Evolutionary conservation across 2,329 filamentous ascomycete species (phyloP), one percentile per base, ranked within the genome.

Genomic region (Fusarium coicis): DNA sequence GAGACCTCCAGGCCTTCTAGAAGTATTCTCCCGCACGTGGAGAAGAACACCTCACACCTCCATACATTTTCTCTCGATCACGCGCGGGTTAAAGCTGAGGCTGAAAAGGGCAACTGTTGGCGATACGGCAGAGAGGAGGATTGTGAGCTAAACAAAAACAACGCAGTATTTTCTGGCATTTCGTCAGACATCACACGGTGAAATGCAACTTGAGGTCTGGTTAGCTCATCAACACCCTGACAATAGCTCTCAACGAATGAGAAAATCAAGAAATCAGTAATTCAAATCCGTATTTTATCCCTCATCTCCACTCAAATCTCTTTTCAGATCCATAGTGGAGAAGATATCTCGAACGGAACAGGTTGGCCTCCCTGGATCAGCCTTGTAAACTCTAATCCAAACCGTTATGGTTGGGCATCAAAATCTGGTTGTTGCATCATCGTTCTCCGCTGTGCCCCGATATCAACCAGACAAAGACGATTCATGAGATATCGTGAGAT

Each of bases 11-110:
- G 58, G 57, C 46, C 62, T 77, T 77, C 75, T 74, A 75, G 75
- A 77, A 77, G 37, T 43, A 68, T 77, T 77, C 75, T 77, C 67
- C 72, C 68, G 74, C 74, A 62, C 59, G 32, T 69, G 72, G 74
- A 63, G 62, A 63, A 47, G 32, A 28, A 53, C 36, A 39, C 50
- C 52, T 56, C 60, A 66, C 57, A 54, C 46, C 44, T 56, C 57
- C 57, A 49, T 58, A 39, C 61, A 58, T 62, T 47, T 49, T 49
- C 44, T 65, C 47, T 44, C 52, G 36, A 74, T 74, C 72, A 74
- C 72, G 65, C 63, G 72, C 42, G 19, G 37, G 26, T 32, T 30
- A 46, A 49, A 59, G 54, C 47, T 50, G 57, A 71, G 56, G 34
- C 54, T 57, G 43, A 49, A 69, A 72, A 28, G 54, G 54, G 52